Conservation (phyloP, 2,329 filamentous ascomycete species). For the Hymenoscyphus occultus region DNA sequence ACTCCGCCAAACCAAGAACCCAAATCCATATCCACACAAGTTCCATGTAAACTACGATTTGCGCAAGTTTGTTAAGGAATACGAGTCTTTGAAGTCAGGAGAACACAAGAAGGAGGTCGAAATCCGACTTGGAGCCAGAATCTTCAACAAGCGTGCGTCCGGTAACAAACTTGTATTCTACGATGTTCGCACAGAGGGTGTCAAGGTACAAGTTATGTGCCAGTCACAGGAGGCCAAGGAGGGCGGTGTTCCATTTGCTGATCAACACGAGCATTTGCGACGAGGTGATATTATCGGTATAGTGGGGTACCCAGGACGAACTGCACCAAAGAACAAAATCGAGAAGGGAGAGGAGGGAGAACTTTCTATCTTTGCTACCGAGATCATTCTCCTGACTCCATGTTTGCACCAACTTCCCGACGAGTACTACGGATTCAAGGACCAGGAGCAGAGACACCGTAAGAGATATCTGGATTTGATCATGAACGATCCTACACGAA, state of each 20-base stretch:
- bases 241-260: conserved; percentile 66
- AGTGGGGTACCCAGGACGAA: conserved; percentile 78
- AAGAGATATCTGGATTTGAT: conserved; percentile 94
- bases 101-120: conserved; percentile 74
- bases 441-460: conserved; percentile 88
- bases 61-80: conserved; percentile 74
- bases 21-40: conserved; percentile 89
- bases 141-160: conserved; percentile 82
- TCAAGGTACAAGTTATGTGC: conserved; percentile 87
- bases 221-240: conserved; percentile 76
- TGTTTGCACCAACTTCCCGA: conserved; percentile 88
- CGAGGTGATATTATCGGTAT: conserved; percentile 92
- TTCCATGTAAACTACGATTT: conserved; percentile 86
- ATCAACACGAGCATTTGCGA: conserved; percentile 85
- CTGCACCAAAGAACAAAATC: conserved; percentile 85
- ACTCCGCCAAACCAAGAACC: conserved; percentile 67
- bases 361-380: conserved; percentile 86
- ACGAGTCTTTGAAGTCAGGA: conserved; percentile 80
- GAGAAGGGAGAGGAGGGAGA: conserved; percentile 77
- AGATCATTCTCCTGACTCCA: conserved; percentile 82
- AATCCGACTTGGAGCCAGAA: conserved; percentile 76
- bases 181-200: conserved; percentile 73
- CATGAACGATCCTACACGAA: conserved; percentile 80
- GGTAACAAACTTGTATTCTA: conserved; percentile 90
- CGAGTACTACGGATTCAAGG: conserved; percentile 92